phyloP scores from a whole-genome alignment of 148 eudicot species.

The Persicaria maculosa region DNA sequence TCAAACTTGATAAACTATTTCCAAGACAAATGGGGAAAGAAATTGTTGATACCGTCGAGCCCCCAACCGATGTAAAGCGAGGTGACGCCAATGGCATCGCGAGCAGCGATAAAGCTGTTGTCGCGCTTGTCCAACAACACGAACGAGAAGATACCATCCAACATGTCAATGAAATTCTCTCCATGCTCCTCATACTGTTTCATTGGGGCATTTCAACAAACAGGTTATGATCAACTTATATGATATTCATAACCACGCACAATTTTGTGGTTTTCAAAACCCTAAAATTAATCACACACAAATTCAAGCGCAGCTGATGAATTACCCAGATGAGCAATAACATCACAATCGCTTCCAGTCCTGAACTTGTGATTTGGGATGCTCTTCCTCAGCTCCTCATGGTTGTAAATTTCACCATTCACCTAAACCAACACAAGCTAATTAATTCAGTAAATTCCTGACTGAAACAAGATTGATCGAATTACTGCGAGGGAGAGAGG shows the following conservation, averaged over 20 bases:
- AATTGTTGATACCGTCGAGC: slow-evolving; percentile 43
- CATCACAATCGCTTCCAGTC: slow-evolving; percentile 91
- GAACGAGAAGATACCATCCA: slow-evolving; percentile 92
- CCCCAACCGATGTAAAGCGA: slow-evolving; percentile 10
- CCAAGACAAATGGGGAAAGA: too few relatives aligned
- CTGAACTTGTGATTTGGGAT: slow-evolving; percentile 62
- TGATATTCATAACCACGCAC: too few relatives aligned
- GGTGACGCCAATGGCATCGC: slow-evolving; percentile 58
- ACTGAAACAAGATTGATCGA: background rate
- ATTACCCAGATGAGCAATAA: slow-evolving; percentile 86
- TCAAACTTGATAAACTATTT: too few relatives aligned
- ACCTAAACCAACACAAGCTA: slow-evolving; percentile 28
- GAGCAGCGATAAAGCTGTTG: slow-evolving; percentile 77
- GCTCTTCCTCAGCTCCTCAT: slow-evolving; percentile 48
- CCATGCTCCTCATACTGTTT: slow-evolving; percentile 87
- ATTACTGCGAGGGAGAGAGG: background rate
- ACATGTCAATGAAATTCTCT: slow-evolving; percentile 77
- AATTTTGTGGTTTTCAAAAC: too few relatives aligned
- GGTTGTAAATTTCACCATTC: slow-evolving; percentile 92
- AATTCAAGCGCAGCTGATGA: too few relatives aligned
- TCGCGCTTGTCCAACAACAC: slow-evolving; percentile 78
- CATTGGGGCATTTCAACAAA: background rate
- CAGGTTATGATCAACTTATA: background rate
- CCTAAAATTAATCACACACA: too few relatives aligned
- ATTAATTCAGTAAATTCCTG: background rate